Evolutionary conservation across 352 stramenopile genomes (phyloP), one percentile per base, ranked within the genome.

Genomic region (Peronosclerospora sorghi): DNA sequence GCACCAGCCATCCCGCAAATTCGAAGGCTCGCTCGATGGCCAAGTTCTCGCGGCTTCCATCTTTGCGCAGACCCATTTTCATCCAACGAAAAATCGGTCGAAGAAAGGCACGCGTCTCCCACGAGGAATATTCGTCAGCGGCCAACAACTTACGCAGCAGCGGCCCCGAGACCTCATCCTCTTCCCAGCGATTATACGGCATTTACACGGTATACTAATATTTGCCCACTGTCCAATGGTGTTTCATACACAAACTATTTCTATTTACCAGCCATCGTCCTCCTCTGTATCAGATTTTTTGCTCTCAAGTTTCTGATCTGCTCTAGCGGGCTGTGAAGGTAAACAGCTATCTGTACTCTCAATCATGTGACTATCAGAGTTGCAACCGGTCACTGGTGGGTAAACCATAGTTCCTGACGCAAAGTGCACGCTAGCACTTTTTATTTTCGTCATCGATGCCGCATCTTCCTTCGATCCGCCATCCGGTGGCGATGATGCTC

Each of bases 1-100:
- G 53, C 45, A 83, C 61, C 32, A 87, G 64, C 75, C 75, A 87
- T 17, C 81, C 58, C 15, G 81, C 75, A 41, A 70, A 87, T n/a
- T 51, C 68, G 38, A 85, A 84, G 12, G 74, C 68, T 38, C 67
- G 68, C 38, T 81, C 74, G 13, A 83, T 60, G 36, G 62, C 59
- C 12, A 59, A 56, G 9, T 62, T 43, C 44, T 82, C 65, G 29
- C 67, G 68, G 50, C 62, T 69, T 4, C 72, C 72, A 41, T 78
- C 73, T 48, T 80, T 82, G 38, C 70, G 72, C 21, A 85, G 30
- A 12, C 72, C 72, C 9, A 45, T 34, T 46, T 85, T 85, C 64
- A 78, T 80, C 68, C 72, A 85, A 27, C 69, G 62, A 55, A 86
- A 86, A 35, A 84, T 72, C 5, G 74, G 74, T 27, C 61, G 59